A percentile compares a stretch with the other conserved stretches of the same genome.
These are phyloP conservation scores for Plasmodium vivax DNA, from an alignment of 169 alveolate genomes.

Conservation along the genomic window DNA sequence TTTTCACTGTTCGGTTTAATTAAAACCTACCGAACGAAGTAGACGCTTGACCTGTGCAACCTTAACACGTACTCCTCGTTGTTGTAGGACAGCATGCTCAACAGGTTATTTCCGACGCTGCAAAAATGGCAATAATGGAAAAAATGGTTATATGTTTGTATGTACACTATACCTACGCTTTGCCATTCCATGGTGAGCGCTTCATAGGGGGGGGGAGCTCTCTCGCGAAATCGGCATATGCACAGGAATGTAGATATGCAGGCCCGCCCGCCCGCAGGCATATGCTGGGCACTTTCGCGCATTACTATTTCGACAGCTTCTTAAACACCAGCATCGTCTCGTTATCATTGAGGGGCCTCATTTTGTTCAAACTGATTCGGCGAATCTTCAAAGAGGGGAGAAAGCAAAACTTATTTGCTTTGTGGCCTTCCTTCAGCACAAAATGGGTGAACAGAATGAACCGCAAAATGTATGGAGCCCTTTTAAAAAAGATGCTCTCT, in stretches of 20 bases:
- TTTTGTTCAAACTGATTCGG: constrained; percentile 7
- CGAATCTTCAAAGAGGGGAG: not conserved
- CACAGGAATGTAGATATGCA: not conserved
- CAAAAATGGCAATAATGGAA: not conserved
- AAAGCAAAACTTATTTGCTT: not conserved
- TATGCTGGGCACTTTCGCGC: not conserved
- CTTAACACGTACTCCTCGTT: constrained; percentile 64
- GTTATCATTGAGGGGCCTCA: constrained; percentile 75
- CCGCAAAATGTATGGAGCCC: not conserved
- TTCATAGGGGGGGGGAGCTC: not conserved
- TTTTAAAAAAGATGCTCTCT: not conserved
- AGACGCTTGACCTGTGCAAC: constrained; percentile 32
- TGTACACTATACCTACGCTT: not conserved
- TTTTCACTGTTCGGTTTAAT: not conserved
- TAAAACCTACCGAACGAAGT: constrained; percentile 41
- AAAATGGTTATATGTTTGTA: not conserved
- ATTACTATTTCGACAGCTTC: constrained; percentile 71
- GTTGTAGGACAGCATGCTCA: constrained; percentile 71
- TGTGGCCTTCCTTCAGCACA: not conserved
- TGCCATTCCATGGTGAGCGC: not conserved
- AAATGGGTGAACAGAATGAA: not conserved
- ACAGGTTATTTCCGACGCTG: constrained; percentile 69
- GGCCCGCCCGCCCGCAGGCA: not conserved
- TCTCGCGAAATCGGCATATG: not conserved
- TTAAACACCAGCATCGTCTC: constrained; percentile 74